Evolutionary conservation across 441 rosid species (phyloP).

Genomic region (Populus hybrid): DNA sequence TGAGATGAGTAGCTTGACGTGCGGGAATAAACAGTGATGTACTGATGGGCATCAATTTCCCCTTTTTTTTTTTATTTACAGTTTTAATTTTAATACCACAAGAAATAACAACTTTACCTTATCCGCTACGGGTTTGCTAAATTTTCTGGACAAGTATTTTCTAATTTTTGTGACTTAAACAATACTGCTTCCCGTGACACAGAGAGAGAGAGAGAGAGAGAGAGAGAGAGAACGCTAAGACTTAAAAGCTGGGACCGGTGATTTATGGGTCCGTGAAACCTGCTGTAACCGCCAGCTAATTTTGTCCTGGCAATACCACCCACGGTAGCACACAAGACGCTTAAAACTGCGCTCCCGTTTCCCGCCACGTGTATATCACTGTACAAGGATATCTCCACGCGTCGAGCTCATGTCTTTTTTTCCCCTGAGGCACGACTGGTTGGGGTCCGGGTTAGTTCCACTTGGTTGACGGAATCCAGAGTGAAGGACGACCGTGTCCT

Average conservation of each 20-base stretch:
- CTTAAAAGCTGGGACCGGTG: slow-evolving; percentile 15
- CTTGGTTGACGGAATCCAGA: not conserved
- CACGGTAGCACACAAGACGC: slow-evolving; percentile 24
- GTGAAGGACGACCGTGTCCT: slow-evolving; percentile 16
- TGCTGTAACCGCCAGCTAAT: slow-evolving; percentile 35
- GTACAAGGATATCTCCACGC: slow-evolving; percentile 39
- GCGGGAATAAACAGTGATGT: not conserved
- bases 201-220: no score
- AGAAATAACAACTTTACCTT: not conserved
- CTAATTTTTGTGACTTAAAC: not conserved
- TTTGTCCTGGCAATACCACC: slow-evolving; percentile 24
- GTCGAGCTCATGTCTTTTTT: slow-evolving; percentile 27
- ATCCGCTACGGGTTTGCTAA: no score
- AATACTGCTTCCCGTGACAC: slow-evolving; percentile 9
- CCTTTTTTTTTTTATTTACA: no score
- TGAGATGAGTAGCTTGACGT: not conserved
- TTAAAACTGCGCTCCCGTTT: slow-evolving; percentile 24
- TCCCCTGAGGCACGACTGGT: slow-evolving; percentile 23
- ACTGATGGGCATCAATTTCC: not conserved
- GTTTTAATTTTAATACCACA: not conserved
- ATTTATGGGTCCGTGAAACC: slow-evolving; percentile 26
- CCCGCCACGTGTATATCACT: slow-evolving; percentile 42
- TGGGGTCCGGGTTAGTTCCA: slow-evolving; percentile 19
- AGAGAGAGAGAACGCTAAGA: not conserved
- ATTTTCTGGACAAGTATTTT: not conserved